Base-by-base conservation (phyloP, 75 land plant species). In the Pinus tabuliformis region DNA sequence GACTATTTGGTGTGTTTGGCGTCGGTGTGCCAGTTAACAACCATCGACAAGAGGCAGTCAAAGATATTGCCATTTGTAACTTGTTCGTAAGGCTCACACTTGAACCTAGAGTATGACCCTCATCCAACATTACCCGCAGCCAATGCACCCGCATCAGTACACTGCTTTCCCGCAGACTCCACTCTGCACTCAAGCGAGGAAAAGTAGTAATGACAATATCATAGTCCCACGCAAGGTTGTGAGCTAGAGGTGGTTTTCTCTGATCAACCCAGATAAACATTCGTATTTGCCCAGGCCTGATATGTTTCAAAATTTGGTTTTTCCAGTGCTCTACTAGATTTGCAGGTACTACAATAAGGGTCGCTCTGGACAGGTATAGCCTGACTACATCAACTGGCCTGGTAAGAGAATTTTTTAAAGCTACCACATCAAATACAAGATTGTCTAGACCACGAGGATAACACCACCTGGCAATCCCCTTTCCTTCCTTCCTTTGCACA, bases 311-410 rank as follows among this genome's bases (percentile, higher is more conserved):
- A 65, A 96, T 96, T 76, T 96, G 99, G 17, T 82, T 86, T 78
- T 79, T 94, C 99, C 99, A 96, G 70, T 96, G 99, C 56, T 96
- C 97, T 70, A 96, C 97, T 73, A 96, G 81, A 81, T 94, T 91
- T 64, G 91, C 75, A 57, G 99, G 97, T 56, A 96, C 99, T 39
- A 96, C 93, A 64, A 96, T 80, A 14, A 96, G 72, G 65, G 99
- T 96, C 76, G 95, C 97, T 59, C 85, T 87, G 45, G 99, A 96
- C 59, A 96, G 77, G 84, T 96, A 96, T 49, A 96, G 36, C 62
- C 97, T 83, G 73, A 82, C 75, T 0, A 79, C 85, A 75, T 96
- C 95, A 76, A 88, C 70, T 20, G 97, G 99, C 72, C 82, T 89
- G 54, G 84, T 81, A 0, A 93, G 84, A 74, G 99, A 94, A 77